phyloP scores from a whole-genome alignment of 2,329 filamentous ascomycete species.

The Fusarium foetens region DNA sequence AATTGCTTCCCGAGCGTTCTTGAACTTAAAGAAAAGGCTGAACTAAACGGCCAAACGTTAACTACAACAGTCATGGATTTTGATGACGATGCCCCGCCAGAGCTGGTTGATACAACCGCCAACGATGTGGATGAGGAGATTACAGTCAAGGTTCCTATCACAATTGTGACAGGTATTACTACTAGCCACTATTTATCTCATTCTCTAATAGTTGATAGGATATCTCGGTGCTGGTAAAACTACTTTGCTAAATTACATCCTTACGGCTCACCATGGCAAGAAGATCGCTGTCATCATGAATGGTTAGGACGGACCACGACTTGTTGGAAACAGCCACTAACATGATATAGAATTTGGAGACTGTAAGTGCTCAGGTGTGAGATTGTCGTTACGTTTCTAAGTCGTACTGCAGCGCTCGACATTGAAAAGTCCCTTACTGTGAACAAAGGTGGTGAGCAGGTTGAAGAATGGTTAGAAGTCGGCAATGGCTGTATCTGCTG shows the following conservation, averaged over 20 bases:
- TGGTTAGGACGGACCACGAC: conserved; percentile 55
- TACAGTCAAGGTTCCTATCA: conserved; percentile 79
- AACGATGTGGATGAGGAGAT: conserved; percentile 60
- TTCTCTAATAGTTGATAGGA: conserved; percentile 61
- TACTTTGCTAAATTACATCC: conserved; percentile 93
- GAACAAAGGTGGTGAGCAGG: conserved; percentile 82
- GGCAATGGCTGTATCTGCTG: conserved; percentile 98
- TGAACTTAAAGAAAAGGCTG: background rate
- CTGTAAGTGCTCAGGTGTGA: conserved; percentile 61
- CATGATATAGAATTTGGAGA: conserved; percentile 77
- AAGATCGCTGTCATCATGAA: conserved; percentile 98
- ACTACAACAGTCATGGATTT: conserved; percentile 61
- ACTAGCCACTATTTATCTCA: background rate
- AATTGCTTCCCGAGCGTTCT: background rate
- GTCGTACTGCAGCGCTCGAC: conserved; percentile 73
- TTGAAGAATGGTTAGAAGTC: conserved; percentile 94
- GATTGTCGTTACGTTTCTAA: conserved; percentile 12
- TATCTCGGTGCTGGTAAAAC: conserved; percentile 97
- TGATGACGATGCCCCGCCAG: conserved; percentile 74
- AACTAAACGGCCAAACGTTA: background rate
- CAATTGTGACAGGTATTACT: conserved; percentile 77
- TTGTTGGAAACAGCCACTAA: conserved; percentile 23
- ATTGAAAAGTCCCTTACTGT: conserved; percentile 97
- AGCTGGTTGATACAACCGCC: conserved; percentile 62
- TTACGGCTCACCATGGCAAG: conserved; percentile 95